A percentile compares a stretch with the other conserved stretches of the same genome.
Conservation (phyloP, 2,329 filamentous ascomycete species). For the Chrysoporthe cubensis region DNA sequence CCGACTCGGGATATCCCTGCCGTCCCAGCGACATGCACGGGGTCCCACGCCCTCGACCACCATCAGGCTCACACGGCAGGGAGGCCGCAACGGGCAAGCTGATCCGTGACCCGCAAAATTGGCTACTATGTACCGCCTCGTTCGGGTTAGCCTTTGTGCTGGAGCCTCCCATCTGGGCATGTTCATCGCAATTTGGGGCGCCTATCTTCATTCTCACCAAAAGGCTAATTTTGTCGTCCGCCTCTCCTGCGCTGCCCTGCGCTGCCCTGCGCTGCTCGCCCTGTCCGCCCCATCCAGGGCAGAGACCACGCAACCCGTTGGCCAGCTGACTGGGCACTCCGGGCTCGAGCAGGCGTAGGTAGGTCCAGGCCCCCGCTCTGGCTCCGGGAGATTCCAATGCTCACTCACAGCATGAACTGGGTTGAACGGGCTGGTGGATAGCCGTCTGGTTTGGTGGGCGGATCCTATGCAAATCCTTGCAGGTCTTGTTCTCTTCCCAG, state of each 20-base stretch:
- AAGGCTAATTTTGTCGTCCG: neutral
- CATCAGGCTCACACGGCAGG: conserved; percentile 31
- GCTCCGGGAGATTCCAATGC: conserved; percentile 19
- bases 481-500: conserved; percentile 13
- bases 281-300: neutral
- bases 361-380: conserved; percentile 1
- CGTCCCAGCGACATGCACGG: conserved; percentile 41
- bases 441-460: conserved; percentile 23
- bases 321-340: neutral
- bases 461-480: conserved; percentile 26
- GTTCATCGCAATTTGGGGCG: conserved; percentile 27
- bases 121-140: conserved; percentile 11
- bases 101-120: conserved; percentile 30
- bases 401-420: conserved; percentile 22
- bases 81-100: conserved; percentile 37
- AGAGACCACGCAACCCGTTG: neutral
- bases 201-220: conserved; percentile 17
- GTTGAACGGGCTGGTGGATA: conserved; percentile 17
- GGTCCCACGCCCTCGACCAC: neutral
- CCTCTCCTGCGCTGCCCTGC: neutral
- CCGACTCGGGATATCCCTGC: conserved; percentile 36
- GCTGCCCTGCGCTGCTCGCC: neutral
- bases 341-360: neutral
- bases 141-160: conserved; percentile 27
- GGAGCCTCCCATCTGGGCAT: conserved; percentile 22